phyloP scores from a whole-genome alignment of 495 filamentous ascomycete species.

The Neurospora discreta region DNA sequence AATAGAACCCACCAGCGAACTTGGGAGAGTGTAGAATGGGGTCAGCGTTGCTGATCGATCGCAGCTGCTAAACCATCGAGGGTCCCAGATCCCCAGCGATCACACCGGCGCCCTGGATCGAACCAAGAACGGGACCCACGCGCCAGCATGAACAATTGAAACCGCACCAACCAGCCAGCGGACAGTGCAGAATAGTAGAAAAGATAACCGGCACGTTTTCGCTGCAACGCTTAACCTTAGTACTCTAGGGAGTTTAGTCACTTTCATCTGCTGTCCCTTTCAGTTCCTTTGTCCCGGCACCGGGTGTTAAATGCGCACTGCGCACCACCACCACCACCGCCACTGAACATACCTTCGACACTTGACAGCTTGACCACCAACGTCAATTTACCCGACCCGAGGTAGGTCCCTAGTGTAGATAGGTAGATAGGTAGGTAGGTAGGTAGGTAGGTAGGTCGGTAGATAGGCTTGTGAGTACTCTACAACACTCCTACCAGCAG shows the following conservation, averaged over 20 bases:
- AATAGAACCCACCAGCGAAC: not conserved
- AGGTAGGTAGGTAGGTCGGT: not conserved
- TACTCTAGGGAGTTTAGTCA: not conserved
- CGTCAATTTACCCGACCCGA: not conserved
- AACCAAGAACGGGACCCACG: conserved; percentile 6
- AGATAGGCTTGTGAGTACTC: not conserved
- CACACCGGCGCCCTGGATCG: conserved; percentile 1
- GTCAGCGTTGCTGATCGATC: not conserved
- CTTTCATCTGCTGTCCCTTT: not conserved
- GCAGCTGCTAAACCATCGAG: not conserved
- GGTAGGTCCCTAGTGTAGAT: too few relatives aligned
- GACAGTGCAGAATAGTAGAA: not conserved
- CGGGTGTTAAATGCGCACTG: not conserved
- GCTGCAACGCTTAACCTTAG: not conserved
- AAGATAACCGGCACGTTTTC: not conserved
- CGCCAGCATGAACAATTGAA: not conserved
- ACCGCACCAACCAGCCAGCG: not conserved
- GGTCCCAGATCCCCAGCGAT: not conserved
- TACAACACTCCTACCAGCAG: not conserved
- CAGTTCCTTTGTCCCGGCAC: not conserved
- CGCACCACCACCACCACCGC: not conserved
- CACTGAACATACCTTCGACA: not conserved
- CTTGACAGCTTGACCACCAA: not conserved
- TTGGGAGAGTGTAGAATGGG: not conserved
- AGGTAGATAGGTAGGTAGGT: not conserved